Percentiles rank a stretch among this genome's conserved stretches.
Evolutionary conservation across 495 filamentous ascomycete species (phyloP).

Genomic region (Platismatia glauca): DNA sequence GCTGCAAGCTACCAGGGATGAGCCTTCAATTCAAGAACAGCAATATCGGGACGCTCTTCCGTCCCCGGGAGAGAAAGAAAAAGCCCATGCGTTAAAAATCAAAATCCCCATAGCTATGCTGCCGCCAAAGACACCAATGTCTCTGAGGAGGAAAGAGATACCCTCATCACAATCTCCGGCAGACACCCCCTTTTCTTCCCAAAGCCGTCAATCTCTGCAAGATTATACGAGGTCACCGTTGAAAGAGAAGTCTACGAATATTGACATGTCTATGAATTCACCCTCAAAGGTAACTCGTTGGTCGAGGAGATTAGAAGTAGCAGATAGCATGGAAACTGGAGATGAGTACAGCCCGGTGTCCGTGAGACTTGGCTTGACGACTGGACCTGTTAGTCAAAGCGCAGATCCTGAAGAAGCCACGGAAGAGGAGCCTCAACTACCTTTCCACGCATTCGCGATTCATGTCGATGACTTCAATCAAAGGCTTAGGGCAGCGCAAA

Average conservation of each 20-base stretch:
- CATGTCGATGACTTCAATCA: not conserved
- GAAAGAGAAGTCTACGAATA: conserved; percentile 26
- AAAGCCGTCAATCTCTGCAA: conserved; percentile 9
- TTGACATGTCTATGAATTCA: not conserved
- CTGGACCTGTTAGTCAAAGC: not conserved
- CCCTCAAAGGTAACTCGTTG: not conserved
- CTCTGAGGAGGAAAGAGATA: conserved; percentile 24
- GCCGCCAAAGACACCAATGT: conserved; percentile 22
- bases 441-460: not conserved
- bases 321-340: conserved; percentile 21
- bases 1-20: not conserved
- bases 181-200: conserved; percentile 29
- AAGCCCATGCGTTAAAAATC: not conserved
- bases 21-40: not conserved
- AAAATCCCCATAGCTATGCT: conserved; percentile 2
- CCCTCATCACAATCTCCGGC: conserved; percentile 34
- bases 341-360: conserved; percentile 14
- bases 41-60: not conserved
- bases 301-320: conserved; percentile 12
- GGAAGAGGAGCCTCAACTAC: not conserved
- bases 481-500: not conserved
- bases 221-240: conserved; percentile 22
- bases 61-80: not conserved
- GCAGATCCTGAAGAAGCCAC: not conserved
- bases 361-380: not conserved